phyloP scores from a whole-genome alignment of 768 basidiomycete genomes.

The Crassisporium funariophilum region DNA sequence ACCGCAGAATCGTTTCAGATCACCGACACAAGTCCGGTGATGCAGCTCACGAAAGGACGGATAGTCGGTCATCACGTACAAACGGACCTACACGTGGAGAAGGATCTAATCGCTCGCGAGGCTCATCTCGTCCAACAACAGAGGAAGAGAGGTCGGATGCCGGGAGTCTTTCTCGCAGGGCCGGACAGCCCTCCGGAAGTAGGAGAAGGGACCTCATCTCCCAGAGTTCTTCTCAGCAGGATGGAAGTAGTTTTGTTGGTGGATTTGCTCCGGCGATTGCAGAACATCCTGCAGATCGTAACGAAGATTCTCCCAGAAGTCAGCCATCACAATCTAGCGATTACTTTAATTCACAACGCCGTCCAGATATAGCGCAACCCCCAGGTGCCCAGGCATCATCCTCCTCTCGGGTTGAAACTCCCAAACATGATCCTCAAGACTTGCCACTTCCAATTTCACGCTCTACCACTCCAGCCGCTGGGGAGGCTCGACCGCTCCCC shows the following conservation, averaged over 20 bases:
- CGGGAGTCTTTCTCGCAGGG: slow-evolving; percentile 36
- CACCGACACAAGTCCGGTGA: slow-evolving; percentile 54
- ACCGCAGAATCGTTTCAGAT: slow-evolving; percentile 74
- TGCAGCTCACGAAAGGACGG: slow-evolving; percentile 50
- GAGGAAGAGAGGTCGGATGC: slow-evolving; percentile 44
- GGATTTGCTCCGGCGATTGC: slow-evolving; percentile 45
- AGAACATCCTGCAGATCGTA: slow-evolving; percentile 27
- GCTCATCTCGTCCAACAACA: slow-evolving; percentile 42
- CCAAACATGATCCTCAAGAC: slow-evolving; percentile 14
- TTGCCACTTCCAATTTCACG: slow-evolving; percentile 6
- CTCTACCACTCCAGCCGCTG: slow-evolving; percentile 7
- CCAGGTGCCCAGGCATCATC: slow-evolving; percentile 11
- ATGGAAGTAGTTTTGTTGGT: slow-evolving; percentile 51
- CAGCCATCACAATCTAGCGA: slow-evolving; percentile 13
- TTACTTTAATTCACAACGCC: slow-evolving; percentile 21
- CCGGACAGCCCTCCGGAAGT: slow-evolving; percentile 41
- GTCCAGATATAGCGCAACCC: slow-evolving; percentile 20
- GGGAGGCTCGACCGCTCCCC: slow-evolving; percentile 22
- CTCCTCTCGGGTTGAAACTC: slow-evolving; percentile 9
- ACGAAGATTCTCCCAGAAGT: slow-evolving; percentile 12
- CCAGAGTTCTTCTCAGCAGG: slow-evolving; percentile 21
- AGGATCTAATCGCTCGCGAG: slow-evolving; percentile 48
- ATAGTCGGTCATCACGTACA: slow-evolving; percentile 58
- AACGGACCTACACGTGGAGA: slow-evolving; percentile 48
- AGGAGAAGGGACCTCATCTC: slow-evolving; percentile 36